phyloP scores from a whole-genome alignment of 2,329 filamentous ascomycete genomes.

The Huntiella decipiens region DNA sequence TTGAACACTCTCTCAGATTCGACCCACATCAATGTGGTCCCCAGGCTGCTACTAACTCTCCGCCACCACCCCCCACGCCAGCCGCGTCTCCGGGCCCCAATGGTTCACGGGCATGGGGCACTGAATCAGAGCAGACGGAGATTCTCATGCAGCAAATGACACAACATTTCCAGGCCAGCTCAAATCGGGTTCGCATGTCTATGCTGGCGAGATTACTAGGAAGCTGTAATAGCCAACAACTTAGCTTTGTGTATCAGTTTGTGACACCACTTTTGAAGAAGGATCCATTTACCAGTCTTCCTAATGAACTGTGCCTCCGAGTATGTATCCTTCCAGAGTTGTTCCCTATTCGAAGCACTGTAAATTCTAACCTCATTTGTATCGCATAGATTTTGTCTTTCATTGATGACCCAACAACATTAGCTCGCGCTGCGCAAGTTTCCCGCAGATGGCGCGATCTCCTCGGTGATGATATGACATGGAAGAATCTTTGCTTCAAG shows the following conservation, averaged over 20 bases:
- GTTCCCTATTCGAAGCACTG: not conserved
- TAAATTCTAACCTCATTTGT: conserved; percentile 1
- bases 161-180: conserved; percentile 61
- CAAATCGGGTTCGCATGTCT: conserved; percentile 55
- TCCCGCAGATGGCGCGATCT: conserved; percentile 86
- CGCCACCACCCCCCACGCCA: conserved; percentile 45
- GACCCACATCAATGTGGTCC: conserved; percentile 23
- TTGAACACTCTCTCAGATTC: conserved; percentile 14
- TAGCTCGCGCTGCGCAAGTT: conserved; percentile 89
- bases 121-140: conserved; percentile 47
- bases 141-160: conserved; percentile 61
- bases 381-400: conserved; percentile 68
- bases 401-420: conserved; percentile 87
- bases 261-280: conserved; percentile 89
- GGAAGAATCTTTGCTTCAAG: conserved; percentile 93
- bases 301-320: conserved; percentile 78
- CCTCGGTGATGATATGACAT: conserved; percentile 89
- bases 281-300: conserved; percentile 81
- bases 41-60: conserved; percentile 31
- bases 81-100: conserved; percentile 46
- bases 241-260: conserved; percentile 92
- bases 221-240: conserved; percentile 81
- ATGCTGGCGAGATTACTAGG: conserved; percentile 79
- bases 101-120: conserved; percentile 47
- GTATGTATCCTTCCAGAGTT: conserved; percentile 25